Base-by-base conservation (phyloP, 495 filamentous ascomycete genomes). In the Penicillium pancosmium region DNA sequence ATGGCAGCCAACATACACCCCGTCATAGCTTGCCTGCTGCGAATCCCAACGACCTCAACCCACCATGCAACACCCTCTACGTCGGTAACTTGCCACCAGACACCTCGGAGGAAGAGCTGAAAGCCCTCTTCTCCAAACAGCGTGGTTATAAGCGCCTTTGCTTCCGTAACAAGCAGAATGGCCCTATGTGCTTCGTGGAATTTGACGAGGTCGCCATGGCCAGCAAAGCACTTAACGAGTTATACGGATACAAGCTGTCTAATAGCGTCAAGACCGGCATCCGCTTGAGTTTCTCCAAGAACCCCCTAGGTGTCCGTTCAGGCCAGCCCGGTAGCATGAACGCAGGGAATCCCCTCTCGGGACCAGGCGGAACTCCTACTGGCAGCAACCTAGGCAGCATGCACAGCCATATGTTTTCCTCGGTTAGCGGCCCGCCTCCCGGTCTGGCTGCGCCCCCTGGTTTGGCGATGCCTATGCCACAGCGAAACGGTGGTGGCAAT, bases 141-240 rank as follows among this genome's bases (percentile, higher is more conserved):
- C 90, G 93, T 35, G 94, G 94, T 15, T 98, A 98, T 73, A 98
- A 96, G 77, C 83, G 94, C 38, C 86, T 98, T 5, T 97, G 92
- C 67, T 96, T 97, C 78, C 85, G 95, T n/a, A 96, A 93, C 52
- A 98, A 98, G 75, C 90, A 93, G 62, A 96, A 98, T 66, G 95
- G 95, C 0, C 94, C 95, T 12, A 98, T 98, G 95, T 98, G 94
- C 67, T 98, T 98, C 66, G 94, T 98, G 41, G 95, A 98, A 72
- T 98, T 98, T 68, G 94, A 98, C 64, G 93, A 98, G 68, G 85
- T 97, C 43, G 88, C 89, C 21, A 94, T 92, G 68, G 94, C 94
- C 8, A 97, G 94, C 55, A 96, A 95, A 69, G 89, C 93, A 0
- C 80, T 98, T 9, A 90, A 93, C 63, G 92, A 97, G 56, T 80